These are phyloP conservation scores for Fusarium albidum DNA, from an alignment of 2,329 filamentous ascomycete genomes.

Conservation along the genomic window DNA sequence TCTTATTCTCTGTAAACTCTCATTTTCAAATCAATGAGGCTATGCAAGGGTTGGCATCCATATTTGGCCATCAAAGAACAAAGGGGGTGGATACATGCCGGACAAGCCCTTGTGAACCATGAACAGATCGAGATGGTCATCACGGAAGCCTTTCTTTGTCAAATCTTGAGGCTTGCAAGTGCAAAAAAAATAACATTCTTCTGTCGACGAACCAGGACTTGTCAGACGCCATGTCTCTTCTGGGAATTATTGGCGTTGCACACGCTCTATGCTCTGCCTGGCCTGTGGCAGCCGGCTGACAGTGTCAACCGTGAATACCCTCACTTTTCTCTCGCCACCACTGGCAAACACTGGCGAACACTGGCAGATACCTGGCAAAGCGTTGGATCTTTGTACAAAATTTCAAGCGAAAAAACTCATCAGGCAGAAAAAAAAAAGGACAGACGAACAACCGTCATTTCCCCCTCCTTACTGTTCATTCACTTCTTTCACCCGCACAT, in stretches of 20 bases:
- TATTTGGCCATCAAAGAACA: background rate
- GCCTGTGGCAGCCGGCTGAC: background rate
- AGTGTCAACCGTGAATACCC: constrained; percentile 20
- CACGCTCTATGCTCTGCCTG: background rate
- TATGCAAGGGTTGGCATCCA: background rate
- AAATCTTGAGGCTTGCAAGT: background rate
- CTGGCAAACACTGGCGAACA: constrained; percentile 6
- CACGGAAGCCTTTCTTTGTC: background rate
- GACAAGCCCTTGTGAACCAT: background rate
- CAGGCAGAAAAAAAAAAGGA: background rate
- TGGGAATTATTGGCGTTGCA: background rate
- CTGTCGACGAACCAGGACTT: background rate
- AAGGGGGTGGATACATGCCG: background rate
- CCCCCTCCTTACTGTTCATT: background rate
- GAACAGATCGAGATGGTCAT: background rate
- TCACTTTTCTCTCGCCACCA: constrained; percentile 12
- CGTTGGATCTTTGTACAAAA: background rate
- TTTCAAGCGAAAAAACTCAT: background rate
- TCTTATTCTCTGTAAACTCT: constrained; percentile 11
- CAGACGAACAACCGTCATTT: background rate
- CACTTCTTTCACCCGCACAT: constrained; percentile 8
- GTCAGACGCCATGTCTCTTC: background rate
- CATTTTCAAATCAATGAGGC: constrained; percentile 2
- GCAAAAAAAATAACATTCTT: background rate
- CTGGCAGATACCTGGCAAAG: constrained; percentile 13